Evolutionary conservation across 2,329 filamentous ascomycete genomes (phyloP), one percentile per base, ranked within the genome.

Genomic region (Thelonectria rubi): DNA sequence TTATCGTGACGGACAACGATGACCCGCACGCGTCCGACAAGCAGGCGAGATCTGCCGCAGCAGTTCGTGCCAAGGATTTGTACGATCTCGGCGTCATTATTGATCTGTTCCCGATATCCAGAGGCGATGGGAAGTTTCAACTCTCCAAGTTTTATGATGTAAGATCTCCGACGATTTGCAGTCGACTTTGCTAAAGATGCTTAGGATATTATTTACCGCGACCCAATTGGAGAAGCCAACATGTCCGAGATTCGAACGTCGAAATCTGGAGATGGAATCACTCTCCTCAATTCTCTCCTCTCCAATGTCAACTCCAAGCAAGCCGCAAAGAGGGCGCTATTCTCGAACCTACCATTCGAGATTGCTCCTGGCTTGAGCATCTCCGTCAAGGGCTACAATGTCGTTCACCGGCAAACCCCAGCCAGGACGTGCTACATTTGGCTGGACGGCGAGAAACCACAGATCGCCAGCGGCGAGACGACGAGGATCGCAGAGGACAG

Each of bases 1-100:
- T 99, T 78, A 88, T 99, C 65, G 92, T 99, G 58, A 98, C 95
- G 0, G 93, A 98, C 75, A 92, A 97, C 66, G 95, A 98, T 74
- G 85, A 93, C 66, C 95, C 95, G 4, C 92, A 96, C 74, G 80
- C 81, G 0, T 82, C 85, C 17, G 89, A 92, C 74, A 95, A 94
- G 77, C 82, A 85, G 8, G 82, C 90, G 30, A 88, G 90, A 54
- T 90, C 91, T 14, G 88, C 91, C 37, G 92, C 95, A 4, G 89
- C 92, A 7, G 92, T 95, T 5, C 87, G 94, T 55, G 95, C 95
- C 26, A 97, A 97, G 74, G 95, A 99, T 79, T 77, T 99, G 20
- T 98, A 97, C 74, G 95, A 99, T 73, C 82, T 98, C 26, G 93
- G 94, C 4, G 93, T 97, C 30, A 87, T 87, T 1, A 97, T 99